Conservation (phyloP, 306 rosid genomes). For the Vigna trinervia region DNA sequence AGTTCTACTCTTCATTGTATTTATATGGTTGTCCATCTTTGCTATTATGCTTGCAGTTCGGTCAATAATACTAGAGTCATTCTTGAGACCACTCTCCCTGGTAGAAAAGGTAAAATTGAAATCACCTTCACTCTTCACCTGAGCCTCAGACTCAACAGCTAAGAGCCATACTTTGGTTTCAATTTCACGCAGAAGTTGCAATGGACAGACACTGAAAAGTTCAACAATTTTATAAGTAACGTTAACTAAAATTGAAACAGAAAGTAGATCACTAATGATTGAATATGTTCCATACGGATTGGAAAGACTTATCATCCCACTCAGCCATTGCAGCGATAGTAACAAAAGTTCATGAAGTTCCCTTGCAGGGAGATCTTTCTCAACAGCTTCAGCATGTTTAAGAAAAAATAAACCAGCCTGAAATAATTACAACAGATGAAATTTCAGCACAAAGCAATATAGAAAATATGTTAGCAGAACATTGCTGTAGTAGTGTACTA, state of each 20-base stretch:
- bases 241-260: constrained; percentile 40
- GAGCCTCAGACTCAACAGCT: constrained; percentile 94
- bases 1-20: constrained; percentile 61
- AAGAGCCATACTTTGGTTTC: constrained; percentile 98
- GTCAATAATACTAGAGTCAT: constrained; percentile 83
- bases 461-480: constrained; percentile 31
- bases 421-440: constrained; percentile 46
- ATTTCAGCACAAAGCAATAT: constrained; percentile 34
- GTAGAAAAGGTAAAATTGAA: constrained; percentile 61
- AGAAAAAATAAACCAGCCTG: constrained; percentile 99
- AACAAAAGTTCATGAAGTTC: constrained; percentile 93
- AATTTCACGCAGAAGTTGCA: constrained; percentile 92
- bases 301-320: constrained; percentile 89
- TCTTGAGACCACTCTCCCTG: constrained; percentile 63
- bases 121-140: constrained; percentile 86
- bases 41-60: constrained; percentile 83
- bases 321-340: constrained; percentile 95
- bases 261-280: constrained; percentile 37
- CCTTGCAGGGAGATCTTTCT: constrained; percentile 94
- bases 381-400: constrained; percentile 95
- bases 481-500: constrained; percentile 41
- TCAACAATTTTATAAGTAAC: constrained; percentile 49
- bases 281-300: constrained; percentile 68
- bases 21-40: constrained; percentile 91
- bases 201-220: constrained; percentile 78